These are phyloP conservation scores for Candida yuanshanica DNA, from an alignment of 805 yeast genomes.

Conservation along the genomic window DNA sequence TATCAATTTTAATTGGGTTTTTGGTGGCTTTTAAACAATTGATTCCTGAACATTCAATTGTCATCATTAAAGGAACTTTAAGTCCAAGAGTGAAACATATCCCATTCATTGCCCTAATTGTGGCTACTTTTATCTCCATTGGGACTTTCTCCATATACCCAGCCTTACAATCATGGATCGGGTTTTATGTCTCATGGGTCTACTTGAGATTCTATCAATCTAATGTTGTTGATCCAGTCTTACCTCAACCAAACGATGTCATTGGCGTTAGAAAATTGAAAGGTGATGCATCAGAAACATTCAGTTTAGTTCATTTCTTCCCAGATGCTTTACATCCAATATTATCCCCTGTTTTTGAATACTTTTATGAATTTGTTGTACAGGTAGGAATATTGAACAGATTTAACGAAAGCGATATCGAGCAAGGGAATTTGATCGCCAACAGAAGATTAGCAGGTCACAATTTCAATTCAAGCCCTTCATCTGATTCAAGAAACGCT, in stretches of 20 bases:
- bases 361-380: slow-evolving; percentile 32
- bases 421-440: slow-evolving; percentile 68
- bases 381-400: slow-evolving; percentile 48
- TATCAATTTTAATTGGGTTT: slow-evolving; percentile 51
- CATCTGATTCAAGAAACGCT: slow-evolving; percentile 39
- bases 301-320: slow-evolving; percentile 78
- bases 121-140: slow-evolving; percentile 26
- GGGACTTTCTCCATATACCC: slow-evolving; percentile 38
- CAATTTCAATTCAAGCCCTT: slow-evolving; percentile 5
- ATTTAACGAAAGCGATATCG: slow-evolving; percentile 64
- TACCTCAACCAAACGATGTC: slow-evolving; percentile 36
- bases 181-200: slow-evolving; percentile 66
- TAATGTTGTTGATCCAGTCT: slow-evolving; percentile 45
- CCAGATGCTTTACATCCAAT: slow-evolving; percentile 55
- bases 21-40: slow-evolving; percentile 62
- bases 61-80: slow-evolving; percentile 39
- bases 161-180: slow-evolving; percentile 46
- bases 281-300: slow-evolving; percentile 91
- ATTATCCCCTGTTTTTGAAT: slow-evolving; percentile 46
- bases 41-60: slow-evolving; percentile 54
- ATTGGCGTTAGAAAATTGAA: slow-evolving; percentile 33
- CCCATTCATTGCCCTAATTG: slow-evolving; percentile 41
- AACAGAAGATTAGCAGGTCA: slow-evolving; percentile 42
- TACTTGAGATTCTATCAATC: slow-evolving; percentile 76
- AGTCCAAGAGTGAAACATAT: slow-evolving; percentile 56